A percentile compares a stretch with the other conserved stretches of the same genome.
phyloP scores from a whole-genome alignment of 148 eudicot species.

The Vaccinium myrtillus region DNA sequence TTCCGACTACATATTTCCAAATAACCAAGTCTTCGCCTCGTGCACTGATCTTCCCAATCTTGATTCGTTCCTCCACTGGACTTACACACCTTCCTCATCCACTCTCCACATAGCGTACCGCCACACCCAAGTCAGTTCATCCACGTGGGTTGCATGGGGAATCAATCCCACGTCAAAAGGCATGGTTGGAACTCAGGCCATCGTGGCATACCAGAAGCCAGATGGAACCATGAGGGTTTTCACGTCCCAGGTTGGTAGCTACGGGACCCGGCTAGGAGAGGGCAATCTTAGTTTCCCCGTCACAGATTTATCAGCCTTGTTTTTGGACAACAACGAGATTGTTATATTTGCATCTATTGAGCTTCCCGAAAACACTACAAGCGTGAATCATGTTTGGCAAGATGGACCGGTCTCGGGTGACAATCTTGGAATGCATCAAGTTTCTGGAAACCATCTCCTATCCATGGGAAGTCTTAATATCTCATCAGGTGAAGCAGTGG shows the following conservation, averaged over 20 bases:
- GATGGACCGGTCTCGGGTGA: no score
- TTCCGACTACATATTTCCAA: conserved; percentile 12
- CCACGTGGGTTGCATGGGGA: conserved; percentile 24
- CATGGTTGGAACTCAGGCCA: conserved; percentile 13
- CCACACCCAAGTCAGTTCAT: conserved; percentile 7
- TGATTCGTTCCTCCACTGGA: conserved; percentile 31
- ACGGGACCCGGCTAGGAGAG: background rate
- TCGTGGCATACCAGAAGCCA: no score
- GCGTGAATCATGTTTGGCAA: no score
- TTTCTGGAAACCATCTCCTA: conserved; percentile 11
- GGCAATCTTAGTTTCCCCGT: no score
- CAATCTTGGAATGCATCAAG: no score
- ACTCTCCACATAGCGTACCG: conserved; percentile 30
- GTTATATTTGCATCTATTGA: no score
- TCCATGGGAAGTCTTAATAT: conserved; percentile 11
- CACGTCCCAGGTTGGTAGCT: conserved; percentile 5
- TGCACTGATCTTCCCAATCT: conserved; percentile 24
- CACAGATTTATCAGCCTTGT: no score
- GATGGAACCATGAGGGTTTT: background rate
- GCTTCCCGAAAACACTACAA: no score
- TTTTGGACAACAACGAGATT: no score
- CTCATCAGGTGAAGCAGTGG: background rate
- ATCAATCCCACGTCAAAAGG: conserved; percentile 11
- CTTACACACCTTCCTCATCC: conserved; percentile 21
- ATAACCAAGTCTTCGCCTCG: conserved; percentile 11